Evolutionary conservation across 2,329 filamentous ascomycete species (phyloP).

Genomic region (Monosporascus ibericus): DNA sequence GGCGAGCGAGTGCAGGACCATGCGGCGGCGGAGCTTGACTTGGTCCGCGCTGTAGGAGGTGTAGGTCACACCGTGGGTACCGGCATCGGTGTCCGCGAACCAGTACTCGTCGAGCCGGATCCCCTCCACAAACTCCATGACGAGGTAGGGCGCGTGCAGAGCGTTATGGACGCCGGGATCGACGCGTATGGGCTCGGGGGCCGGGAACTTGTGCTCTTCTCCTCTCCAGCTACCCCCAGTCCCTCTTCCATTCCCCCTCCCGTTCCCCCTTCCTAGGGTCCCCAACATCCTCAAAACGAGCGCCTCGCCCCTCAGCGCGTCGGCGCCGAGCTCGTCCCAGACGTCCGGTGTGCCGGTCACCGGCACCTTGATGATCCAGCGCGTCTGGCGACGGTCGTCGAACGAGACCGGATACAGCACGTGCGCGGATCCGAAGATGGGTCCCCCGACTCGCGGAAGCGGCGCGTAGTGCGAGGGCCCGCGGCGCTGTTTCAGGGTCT

Average conservation of each 20-base stretch:
- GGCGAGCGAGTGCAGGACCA: slow-evolving; percentile 13
- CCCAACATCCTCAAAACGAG: slow-evolving; percentile 13
- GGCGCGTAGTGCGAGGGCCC: slow-evolving; percentile 1
- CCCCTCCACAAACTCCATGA: slow-evolving; percentile 14
- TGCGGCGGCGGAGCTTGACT: background rate
- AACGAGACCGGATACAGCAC: slow-evolving; percentile 17
- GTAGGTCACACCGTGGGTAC: background rate
- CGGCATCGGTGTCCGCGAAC: slow-evolving; percentile 8
- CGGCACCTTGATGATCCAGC: slow-evolving; percentile 21
- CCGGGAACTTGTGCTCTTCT: background rate
- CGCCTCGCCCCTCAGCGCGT: slow-evolving; percentile 15
- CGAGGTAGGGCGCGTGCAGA: slow-evolving; percentile 7
- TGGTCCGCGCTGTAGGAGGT: background rate
- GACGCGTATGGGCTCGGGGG: background rate
- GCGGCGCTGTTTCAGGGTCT: slow-evolving; percentile 4
- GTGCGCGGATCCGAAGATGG: slow-evolving; percentile 16
- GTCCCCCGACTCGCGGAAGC: slow-evolving; percentile 8
- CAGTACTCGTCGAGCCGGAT: slow-evolving; percentile 15
- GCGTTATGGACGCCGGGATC: background rate
- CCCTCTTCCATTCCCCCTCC: slow-evolving; percentile 5
- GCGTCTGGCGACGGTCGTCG: background rate
- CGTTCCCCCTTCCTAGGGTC: background rate
- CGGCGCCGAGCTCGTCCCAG: slow-evolving; percentile 12
- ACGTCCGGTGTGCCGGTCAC: slow-evolving; percentile 9
- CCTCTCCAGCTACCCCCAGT: slow-evolving; percentile 2